Evolutionary conservation across 768 basidiomycete species (phyloP).

Genomic region (Xanthoconium purpureum): DNA sequence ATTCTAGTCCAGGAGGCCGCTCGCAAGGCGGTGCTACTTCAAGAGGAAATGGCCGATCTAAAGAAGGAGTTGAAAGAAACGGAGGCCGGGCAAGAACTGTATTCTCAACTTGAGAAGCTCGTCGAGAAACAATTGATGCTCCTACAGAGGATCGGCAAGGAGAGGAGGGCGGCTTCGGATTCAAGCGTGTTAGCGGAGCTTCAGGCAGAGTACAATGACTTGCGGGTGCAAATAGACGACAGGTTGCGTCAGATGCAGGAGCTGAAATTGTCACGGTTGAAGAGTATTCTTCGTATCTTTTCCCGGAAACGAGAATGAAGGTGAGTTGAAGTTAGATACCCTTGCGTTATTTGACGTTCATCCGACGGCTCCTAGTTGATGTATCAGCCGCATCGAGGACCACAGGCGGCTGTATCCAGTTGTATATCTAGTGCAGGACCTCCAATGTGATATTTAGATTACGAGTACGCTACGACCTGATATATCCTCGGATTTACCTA

Average conservation of each 20-base stretch:
- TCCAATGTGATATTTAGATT: not conserved
- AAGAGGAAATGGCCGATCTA: not conserved
- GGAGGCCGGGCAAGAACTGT: not conserved
- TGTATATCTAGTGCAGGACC: too few species aligned
- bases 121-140: slow-evolving; percentile 7
- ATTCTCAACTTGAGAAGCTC: slow-evolving; percentile 1
- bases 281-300: not conserved
- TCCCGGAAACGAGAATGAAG: not conserved
- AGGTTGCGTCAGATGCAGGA: slow-evolving; percentile 5
- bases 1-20: not conserved
- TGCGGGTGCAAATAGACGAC: slow-evolving; percentile 8
- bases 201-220: slow-evolving; percentile 1
- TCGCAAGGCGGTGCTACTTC: not conserved
- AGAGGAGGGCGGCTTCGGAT: not conserved
- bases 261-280: slow-evolving; percentile 7
- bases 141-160: slow-evolving; percentile 3
- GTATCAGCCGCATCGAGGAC: too few species aligned
- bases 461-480: too few species aligned
- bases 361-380: not conserved
- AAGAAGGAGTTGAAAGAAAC: slow-evolving; percentile 10
- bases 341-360: not conserved
- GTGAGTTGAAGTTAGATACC: not conserved
- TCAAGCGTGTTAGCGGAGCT: not conserved
- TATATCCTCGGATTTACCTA: too few species aligned
- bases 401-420: too few species aligned